Conservation (phyloP, 1,284 basidiomycete genomes). For the Boletellus deceptivus region DNA sequence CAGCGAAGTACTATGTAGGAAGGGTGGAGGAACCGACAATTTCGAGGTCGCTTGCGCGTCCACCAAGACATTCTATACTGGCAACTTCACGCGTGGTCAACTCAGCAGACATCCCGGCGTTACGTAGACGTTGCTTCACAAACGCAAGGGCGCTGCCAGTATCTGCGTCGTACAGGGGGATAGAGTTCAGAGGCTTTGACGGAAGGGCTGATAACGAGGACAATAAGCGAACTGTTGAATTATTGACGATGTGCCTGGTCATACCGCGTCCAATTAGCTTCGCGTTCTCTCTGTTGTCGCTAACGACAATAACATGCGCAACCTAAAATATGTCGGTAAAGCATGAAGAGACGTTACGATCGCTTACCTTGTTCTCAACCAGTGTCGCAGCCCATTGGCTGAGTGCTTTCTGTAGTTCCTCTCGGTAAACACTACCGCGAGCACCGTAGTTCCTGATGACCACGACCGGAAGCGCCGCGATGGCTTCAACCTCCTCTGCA, state of each 20-base stretch:
- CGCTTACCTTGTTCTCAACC: slow-evolving; percentile 68
- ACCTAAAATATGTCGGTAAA: slow-evolving; percentile 40
- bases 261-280: slow-evolving; percentile 81
- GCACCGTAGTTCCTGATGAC: slow-evolving; percentile 77
- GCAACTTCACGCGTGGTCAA: slow-evolving; percentile 53
- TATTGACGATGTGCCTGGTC: not conserved
- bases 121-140: slow-evolving; percentile 76
- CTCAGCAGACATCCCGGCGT: slow-evolving; percentile 51
- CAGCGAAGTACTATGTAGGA: slow-evolving; percentile 1
- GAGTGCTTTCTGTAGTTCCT: slow-evolving; percentile 75
- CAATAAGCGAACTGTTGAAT: not conserved
- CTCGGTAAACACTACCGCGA: slow-evolving; percentile 61
- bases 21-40: slow-evolving; percentile 47
- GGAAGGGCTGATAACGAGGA: slow-evolving; percentile 62
- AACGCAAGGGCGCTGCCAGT: slow-evolving; percentile 75
- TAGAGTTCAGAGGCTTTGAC: slow-evolving; percentile 77
- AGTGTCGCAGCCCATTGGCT: slow-evolving; percentile 85
- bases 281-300: slow-evolving; percentile 86
- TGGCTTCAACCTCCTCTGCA: slow-evolving; percentile 45
- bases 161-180: slow-evolving; percentile 86
- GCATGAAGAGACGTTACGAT: not conserved
- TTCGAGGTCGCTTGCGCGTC: slow-evolving; percentile 84
- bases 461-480: slow-evolving; percentile 79
- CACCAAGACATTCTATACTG: slow-evolving; percentile 75
- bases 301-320: slow-evolving; percentile 91